These are phyloP conservation scores for Colletotrichum caudatum DNA, from an alignment of 2,329 filamentous ascomycete genomes.

Conservation along the genomic window DNA sequence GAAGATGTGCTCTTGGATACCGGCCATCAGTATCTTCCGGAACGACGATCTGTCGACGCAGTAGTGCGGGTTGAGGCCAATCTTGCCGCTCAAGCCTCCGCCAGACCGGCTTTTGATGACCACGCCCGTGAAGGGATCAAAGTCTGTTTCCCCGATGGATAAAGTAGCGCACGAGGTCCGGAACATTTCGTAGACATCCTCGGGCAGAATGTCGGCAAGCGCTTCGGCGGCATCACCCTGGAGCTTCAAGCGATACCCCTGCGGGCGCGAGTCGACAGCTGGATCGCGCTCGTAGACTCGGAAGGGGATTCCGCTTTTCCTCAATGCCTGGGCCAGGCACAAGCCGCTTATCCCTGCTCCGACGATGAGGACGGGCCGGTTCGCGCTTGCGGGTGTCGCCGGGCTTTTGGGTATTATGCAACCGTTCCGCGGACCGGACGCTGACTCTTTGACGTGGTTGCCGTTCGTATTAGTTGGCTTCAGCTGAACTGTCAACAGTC, in stretches of 20 bases:
- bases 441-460: no score
- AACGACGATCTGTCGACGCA: constrained; percentile 74
- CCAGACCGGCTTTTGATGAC: constrained; percentile 45
- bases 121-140: constrained; percentile 12
- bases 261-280: constrained; percentile 65
- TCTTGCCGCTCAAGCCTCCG: constrained; percentile 67
- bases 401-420: not conserved
- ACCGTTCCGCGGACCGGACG: no score
- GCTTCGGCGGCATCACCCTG: constrained; percentile 8
- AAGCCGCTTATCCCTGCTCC: constrained; percentile 54
- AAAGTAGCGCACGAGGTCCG: constrained; percentile 21
- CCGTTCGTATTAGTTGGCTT: no score
- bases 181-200: constrained; percentile 12
- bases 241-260: constrained; percentile 72
- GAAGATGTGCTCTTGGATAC: constrained; percentile 65
- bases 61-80: constrained; percentile 52
- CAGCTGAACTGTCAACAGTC: constrained; percentile 9
- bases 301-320: constrained; percentile 52
- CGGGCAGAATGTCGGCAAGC: constrained; percentile 14
- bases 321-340: constrained; percentile 51
- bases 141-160: constrained; percentile 15
- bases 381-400: not conserved
- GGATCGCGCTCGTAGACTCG: constrained; percentile 65
- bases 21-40: constrained; percentile 68
- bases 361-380: constrained; percentile 49